Conservation (phyloP, 2,329 filamentous ascomycete genomes). For the Achaetomium macrosporum region DNA sequence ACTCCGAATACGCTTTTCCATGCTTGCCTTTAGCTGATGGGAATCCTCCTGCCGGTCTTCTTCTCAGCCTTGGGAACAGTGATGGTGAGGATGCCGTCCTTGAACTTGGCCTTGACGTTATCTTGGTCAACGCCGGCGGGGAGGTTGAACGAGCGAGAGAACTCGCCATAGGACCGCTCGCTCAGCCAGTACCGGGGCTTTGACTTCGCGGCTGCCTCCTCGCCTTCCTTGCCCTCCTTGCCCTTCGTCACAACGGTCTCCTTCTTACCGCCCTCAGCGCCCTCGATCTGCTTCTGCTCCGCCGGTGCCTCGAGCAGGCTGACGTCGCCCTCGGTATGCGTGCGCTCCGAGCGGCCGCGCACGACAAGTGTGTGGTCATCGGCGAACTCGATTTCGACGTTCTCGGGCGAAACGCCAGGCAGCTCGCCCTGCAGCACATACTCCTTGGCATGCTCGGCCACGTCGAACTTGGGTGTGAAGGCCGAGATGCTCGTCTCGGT, state of each 20-base stretch:
- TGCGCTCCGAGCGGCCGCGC: conserved; percentile 62
- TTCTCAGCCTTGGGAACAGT: conserved; percentile 61
- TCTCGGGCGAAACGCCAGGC: conserved; percentile 66
- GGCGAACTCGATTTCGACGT: conserved; percentile 73
- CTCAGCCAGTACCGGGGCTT: conserved; percentile 59
- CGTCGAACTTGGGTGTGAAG: conserved; percentile 74
- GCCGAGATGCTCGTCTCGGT: conserved; percentile 25
- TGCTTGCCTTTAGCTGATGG: conserved; percentile 39
- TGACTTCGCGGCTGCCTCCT: conserved; percentile 4
- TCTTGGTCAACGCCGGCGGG: conserved; percentile 58
- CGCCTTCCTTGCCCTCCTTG: conserved; percentile 4
- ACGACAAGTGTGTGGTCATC: conserved; percentile 69
- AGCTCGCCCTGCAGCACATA: conserved; percentile 81
- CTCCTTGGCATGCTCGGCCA: conserved; percentile 60
- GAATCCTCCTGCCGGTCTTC: conserved; percentile 50
- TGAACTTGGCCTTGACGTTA: conserved; percentile 54
- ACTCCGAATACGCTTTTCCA: background rate
- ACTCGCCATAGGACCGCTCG: conserved; percentile 62
- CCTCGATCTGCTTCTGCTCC: conserved; percentile 38
- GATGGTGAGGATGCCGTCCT: conserved; percentile 60
- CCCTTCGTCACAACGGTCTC: background rate
- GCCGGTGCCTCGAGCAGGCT: conserved; percentile 32
- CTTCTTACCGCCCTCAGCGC: conserved; percentile 19
- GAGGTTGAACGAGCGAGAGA: conserved; percentile 64
- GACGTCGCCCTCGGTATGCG: conserved; percentile 40